Conservation (phyloP, 2,329 filamentous ascomycete genomes). For the Paramyrothecium sp. region DNA sequence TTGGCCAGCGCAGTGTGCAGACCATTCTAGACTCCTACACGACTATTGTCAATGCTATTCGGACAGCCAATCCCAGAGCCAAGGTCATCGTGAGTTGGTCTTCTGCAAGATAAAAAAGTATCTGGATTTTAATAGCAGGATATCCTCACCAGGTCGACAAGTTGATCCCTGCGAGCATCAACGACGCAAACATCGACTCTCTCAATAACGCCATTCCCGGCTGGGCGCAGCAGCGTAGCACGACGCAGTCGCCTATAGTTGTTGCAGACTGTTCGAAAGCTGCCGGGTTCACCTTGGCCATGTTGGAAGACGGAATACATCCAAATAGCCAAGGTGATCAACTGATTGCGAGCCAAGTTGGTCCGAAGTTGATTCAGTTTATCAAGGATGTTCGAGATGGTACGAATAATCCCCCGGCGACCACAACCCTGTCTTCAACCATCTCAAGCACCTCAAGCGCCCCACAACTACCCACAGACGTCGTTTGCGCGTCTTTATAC, state of each 20-base stretch:
- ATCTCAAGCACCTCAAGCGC: not conserved
- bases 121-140: not conserved
- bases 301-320: constrained; percentile 36
- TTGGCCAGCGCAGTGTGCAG: constrained; percentile 14
- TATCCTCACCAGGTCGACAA: not conserved
- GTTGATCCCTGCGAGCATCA: constrained; percentile 8
- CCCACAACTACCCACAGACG: not conserved
- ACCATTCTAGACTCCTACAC: not conserved
- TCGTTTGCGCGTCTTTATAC: not conserved
- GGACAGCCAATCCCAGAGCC: constrained; percentile 31
- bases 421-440: not conserved
- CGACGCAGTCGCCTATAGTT: constrained; percentile 35
- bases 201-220: constrained; percentile 34
- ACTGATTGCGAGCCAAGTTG: constrained; percentile 27
- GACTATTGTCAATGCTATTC: constrained; percentile 21
- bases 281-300: constrained; percentile 26
- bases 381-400: constrained; percentile 16
- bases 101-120: not conserved
- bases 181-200: constrained; percentile 20
- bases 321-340: constrained; percentile 32
- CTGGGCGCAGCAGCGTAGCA: constrained; percentile 34
- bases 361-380: constrained; percentile 28
- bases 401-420: not conserved
- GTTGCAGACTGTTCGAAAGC: constrained; percentile 34
- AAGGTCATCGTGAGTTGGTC: constrained; percentile 36